These are phyloP conservation scores for Neurospora sp. DNA, from an alignment of 495 filamentous ascomycete species.

Conservation along the genomic window DNA sequence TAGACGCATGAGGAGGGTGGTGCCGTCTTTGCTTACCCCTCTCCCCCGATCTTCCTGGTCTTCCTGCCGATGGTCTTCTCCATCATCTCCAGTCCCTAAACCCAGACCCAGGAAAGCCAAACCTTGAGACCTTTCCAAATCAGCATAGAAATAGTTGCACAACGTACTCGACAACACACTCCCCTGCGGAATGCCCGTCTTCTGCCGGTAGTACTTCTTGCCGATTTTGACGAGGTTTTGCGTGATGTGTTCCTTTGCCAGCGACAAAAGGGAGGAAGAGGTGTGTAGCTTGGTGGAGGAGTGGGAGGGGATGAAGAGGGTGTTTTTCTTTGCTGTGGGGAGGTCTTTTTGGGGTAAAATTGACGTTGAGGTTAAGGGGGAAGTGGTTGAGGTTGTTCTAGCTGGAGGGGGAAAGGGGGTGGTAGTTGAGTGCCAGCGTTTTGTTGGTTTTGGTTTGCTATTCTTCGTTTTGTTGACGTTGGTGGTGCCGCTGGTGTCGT, in stretches of 20 bases:
- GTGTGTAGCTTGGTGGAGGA: slow-evolving; percentile 42
- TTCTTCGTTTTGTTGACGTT: slow-evolving; percentile 4
- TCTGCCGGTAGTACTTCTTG: slow-evolving; percentile 82
- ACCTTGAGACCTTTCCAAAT: slow-evolving; percentile 54
- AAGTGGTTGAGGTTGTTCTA: background rate
- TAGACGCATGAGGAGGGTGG: too few species aligned
- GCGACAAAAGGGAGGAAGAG: slow-evolving; percentile 49
- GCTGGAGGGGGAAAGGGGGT: slow-evolving; percentile 9
- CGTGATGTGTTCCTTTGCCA: slow-evolving; percentile 67
- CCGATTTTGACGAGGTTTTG: slow-evolving; percentile 82
- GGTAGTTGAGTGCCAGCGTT: slow-evolving; percentile 55
- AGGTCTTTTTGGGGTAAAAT: slow-evolving; percentile 17
- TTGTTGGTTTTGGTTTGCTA: slow-evolving; percentile 23
- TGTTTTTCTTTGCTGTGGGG: slow-evolving; percentile 51
- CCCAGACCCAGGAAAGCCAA: slow-evolving; percentile 35
- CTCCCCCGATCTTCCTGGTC: too few species aligned
- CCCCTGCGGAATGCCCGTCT: slow-evolving; percentile 83
- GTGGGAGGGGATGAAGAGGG: slow-evolving; percentile 60
- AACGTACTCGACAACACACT: slow-evolving; percentile 75
- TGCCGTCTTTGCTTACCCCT: too few species aligned
- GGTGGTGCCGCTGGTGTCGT: slow-evolving; percentile 13
- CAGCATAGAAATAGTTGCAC: slow-evolving; percentile 91
- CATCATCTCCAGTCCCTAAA: too few species aligned
- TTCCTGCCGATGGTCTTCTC: too few species aligned
- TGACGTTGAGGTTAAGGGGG: background rate